Evolutionary conservation across 2,329 filamentous ascomycete genomes (phyloP).

Genomic region (Apiospora phragmitis): DNA sequence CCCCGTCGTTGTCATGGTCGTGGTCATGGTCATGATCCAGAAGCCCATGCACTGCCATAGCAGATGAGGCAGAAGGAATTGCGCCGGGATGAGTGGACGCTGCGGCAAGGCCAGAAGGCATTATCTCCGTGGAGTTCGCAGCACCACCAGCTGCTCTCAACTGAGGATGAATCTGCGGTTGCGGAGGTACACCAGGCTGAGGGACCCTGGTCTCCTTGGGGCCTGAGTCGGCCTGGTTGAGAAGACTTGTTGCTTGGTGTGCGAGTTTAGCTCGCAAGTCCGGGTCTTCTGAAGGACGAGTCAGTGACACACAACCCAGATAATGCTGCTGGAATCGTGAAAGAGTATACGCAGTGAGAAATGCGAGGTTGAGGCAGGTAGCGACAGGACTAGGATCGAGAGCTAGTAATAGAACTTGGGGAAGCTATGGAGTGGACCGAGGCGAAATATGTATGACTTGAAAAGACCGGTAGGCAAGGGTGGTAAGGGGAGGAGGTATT

Average conservation of each 20-base stretch:
- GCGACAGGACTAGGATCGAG: background rate
- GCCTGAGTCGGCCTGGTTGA: slow-evolving; percentile 20
- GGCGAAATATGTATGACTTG: slow-evolving; percentile 16
- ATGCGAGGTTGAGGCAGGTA: background rate
- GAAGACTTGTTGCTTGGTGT: slow-evolving; percentile 20
- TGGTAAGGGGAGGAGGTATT: slow-evolving; percentile 23
- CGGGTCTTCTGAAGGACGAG: slow-evolving; percentile 20
- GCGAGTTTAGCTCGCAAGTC: slow-evolving; percentile 25
- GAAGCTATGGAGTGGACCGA: slow-evolving; percentile 14
- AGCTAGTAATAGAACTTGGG: background rate
- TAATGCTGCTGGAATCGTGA: background rate
- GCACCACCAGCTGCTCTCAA: slow-evolving; percentile 25
- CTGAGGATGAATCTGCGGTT: slow-evolving; percentile 29
- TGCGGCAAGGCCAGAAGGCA: slow-evolving; percentile 31
- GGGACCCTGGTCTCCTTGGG: slow-evolving; percentile 18
- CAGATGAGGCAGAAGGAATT: slow-evolving; percentile 24
- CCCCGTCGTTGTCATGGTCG: slow-evolving; percentile 31
- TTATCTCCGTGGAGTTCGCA: slow-evolving; percentile 29
- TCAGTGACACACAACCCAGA: background rate
- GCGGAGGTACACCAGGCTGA: slow-evolving; percentile 23
- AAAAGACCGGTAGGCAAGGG: slow-evolving; percentile 13
- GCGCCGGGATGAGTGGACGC: slow-evolving; percentile 31
- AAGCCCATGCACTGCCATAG: slow-evolving; percentile 33
- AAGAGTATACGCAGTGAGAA: background rate
- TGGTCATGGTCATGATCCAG: slow-evolving; percentile 34